Evolutionary conservation across 345 rosid genomes (phyloP), one percentile per base, ranked within the genome.

Genomic region (Salix suchowensis): DNA sequence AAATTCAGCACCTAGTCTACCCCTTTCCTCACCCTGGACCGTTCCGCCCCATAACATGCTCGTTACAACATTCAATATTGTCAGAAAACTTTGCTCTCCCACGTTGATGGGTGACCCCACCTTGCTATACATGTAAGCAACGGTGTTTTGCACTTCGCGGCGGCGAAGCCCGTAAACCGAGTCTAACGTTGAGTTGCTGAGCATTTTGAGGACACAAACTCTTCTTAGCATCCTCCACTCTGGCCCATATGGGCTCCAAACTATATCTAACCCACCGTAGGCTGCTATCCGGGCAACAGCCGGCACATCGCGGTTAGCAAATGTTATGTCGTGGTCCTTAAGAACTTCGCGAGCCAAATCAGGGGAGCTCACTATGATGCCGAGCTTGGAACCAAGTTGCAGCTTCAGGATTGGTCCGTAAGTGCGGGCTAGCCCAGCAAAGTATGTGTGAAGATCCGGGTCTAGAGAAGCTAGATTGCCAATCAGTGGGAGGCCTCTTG

Each of bases 391-490:
- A 1, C 91, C 91, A 7, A 89, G 85, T 11, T 36, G 82, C 79
- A 88, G 86, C 76, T 82, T 86, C 37, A 84, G 19, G 52, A 88
- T 77, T 3, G 90, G 87, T 9, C 91, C 91, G 64, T 90, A 82
- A 1, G 32, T 73, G 14, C 39, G 65, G 18, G 88, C 84, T 18
- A 90, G 77, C 52, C 6, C 7, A 7, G 86, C 76, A 71, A 90
- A 90, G 85, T 86, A 82, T 72, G 88, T 65, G 85, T 90, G 90
- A 7, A 90, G 91, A 58, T 90, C 88, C 4, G 88, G 88, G 26
- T 84, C 81, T 6, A 88, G 85, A 68, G 85, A 90, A n/a, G 88
- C 89, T 2, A 82, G 84, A 83, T 62, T 88, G 3, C 93, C 93
- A 4, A 89, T 74, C 1, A 89, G 3, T 5, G 93, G 91, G 12